phyloP scores from a whole-genome alignment of 768 basidiomycete species.

The Pisolithus albus region DNA sequence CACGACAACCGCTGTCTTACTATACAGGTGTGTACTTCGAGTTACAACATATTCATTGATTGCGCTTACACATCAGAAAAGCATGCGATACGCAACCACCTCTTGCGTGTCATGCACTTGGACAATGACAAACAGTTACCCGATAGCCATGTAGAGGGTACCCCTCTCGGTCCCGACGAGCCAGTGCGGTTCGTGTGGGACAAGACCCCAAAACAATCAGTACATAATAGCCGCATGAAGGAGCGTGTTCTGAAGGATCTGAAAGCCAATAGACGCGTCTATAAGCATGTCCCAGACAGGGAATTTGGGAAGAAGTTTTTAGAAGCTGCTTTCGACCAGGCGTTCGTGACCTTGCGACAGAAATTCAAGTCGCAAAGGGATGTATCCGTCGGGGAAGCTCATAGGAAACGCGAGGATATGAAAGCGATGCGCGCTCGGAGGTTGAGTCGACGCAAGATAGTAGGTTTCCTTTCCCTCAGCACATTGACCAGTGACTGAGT shows the following conservation, averaged over 20 bases:
- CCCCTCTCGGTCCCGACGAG: conserved; percentile 36
- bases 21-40: conserved; percentile 44
- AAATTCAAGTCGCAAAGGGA: conserved; percentile 62
- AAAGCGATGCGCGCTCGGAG: conserved; percentile 61
- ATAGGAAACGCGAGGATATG: conserved; percentile 48
- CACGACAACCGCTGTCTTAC: conserved; percentile 63
- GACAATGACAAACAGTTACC: conserved; percentile 54
- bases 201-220: conserved; percentile 68
- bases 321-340: conserved; percentile 63
- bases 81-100: conserved; percentile 67
- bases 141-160: conserved; percentile 53
- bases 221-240: conserved; percentile 71
- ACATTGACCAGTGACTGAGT: conserved; percentile 1
- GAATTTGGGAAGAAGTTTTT: conserved; percentile 59
- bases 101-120: conserved; percentile 53
- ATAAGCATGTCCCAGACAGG: conserved; percentile 57
- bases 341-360: conserved; percentile 59
- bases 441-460: conserved; percentile 53
- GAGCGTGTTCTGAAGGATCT: conserved; percentile 54
- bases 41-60: background rate
- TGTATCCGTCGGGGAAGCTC: conserved; percentile 32
- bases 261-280: conserved; percentile 46
- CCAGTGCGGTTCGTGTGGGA: conserved; percentile 76
- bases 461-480: conserved; percentile 28
- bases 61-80: conserved; percentile 21